Percentiles rank a stretch among this genome's conserved stretches.
phyloP scores from a whole-genome alignment of 2,329 filamentous ascomycete species.

The Colletotrichum gigasporum region DNA sequence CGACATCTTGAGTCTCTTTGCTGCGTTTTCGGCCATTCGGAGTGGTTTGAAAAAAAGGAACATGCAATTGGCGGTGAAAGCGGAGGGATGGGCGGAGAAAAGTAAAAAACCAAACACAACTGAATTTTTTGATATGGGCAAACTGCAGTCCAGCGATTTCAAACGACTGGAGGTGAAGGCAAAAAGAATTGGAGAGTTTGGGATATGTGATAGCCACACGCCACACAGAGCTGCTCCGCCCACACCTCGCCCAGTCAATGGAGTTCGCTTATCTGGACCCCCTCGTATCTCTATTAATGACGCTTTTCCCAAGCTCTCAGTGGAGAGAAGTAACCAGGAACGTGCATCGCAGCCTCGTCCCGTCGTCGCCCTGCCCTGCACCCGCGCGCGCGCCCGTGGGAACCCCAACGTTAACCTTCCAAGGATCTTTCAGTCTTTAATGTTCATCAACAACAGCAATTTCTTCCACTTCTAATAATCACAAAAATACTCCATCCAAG shows the following conservation, averaged over 20 bases:
- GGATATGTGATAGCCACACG: conserved; percentile 28
- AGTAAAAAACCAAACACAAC: not conserved
- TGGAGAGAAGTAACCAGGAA: conserved; percentile 28
- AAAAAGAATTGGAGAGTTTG: conserved; percentile 27
- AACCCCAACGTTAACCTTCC: conserved; percentile 9
- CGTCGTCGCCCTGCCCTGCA: conserved; percentile 30
- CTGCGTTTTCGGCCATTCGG: conserved; percentile 73
- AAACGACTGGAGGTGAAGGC: not conserved
- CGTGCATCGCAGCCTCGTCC: conserved; percentile 31
- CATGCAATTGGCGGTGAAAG: conserved; percentile 44
- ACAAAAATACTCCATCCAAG: not conserved
- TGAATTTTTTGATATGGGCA: not conserved
- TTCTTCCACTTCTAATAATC: not conserved
- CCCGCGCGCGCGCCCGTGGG: conserved; percentile 23
- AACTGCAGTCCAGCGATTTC: conserved; percentile 11
- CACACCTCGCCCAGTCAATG: not conserved
- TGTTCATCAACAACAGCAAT: conserved; percentile 13
- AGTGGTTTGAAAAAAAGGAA: conserved; percentile 47
- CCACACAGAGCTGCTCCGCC: not conserved
- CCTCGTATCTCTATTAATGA: conserved; percentile 14
- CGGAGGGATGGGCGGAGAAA: not conserved
- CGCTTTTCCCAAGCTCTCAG: conserved; percentile 30
- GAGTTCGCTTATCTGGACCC: not conserved
- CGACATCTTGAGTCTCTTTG: conserved; percentile 84
- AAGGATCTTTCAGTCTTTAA: conserved; percentile 3